Percentiles rank a stretch among this genome's conserved stretches.
These are phyloP conservation scores for Macaranga tanarius DNA, from an alignment of 441 rosid species.

Conservation along the genomic window DNA sequence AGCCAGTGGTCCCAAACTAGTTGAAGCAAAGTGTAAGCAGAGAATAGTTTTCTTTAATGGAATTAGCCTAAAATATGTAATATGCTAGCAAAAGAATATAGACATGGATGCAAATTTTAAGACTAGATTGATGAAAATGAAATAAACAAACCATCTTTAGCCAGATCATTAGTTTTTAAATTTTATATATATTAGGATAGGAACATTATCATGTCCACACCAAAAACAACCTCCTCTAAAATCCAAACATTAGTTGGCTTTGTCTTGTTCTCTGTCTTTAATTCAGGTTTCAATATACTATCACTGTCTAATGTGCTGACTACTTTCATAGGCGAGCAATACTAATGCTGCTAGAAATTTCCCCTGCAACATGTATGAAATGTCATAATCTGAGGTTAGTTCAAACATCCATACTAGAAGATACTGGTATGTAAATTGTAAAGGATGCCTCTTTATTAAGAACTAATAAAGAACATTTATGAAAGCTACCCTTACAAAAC, in stretches of 20 bases:
- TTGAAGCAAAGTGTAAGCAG: too few relatives aligned
- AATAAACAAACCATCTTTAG: slow-evolving; percentile 71
- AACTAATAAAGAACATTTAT: background rate
- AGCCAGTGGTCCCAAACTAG: too few relatives aligned
- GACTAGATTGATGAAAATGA: too few relatives aligned
- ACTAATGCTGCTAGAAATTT: too few relatives aligned
- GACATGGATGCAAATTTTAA: background rate
- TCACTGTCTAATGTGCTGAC: too few relatives aligned
- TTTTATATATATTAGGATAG: background rate
- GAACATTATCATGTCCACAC: background rate
- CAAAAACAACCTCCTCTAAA: background rate
- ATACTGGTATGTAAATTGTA: too few relatives aligned
- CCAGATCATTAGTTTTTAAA: slow-evolving; percentile 51
- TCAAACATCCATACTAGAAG: background rate
- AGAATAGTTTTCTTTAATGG: background rate
- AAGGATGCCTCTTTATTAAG: background rate
- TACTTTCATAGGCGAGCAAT: too few relatives aligned
- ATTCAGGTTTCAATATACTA: too few relatives aligned
- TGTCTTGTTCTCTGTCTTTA: background rate
- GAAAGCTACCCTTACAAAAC: background rate
- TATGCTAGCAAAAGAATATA: background rate
- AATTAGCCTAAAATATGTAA: background rate
- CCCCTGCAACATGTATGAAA: background rate
- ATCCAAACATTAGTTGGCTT: background rate
- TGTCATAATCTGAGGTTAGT: background rate